These are phyloP conservation scores for Penicillium sp. DNA, from an alignment of 2,329 filamentous ascomycete genomes.

Conservation along the genomic window DNA sequence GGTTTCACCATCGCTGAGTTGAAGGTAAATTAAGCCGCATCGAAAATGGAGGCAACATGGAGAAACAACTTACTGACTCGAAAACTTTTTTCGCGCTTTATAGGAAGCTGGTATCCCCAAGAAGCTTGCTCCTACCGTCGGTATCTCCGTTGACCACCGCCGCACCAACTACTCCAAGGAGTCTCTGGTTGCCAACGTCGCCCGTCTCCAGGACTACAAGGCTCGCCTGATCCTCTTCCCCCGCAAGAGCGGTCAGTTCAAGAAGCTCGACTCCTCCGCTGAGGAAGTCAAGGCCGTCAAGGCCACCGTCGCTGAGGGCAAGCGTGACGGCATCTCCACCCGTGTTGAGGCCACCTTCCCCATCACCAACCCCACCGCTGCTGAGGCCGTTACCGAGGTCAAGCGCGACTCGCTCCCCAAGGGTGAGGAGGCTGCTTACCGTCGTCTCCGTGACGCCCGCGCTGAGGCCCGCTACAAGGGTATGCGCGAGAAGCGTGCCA, in stretches of 20 bases:
- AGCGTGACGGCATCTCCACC: constrained; percentile 54
- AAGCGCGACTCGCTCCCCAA: constrained; percentile 78
- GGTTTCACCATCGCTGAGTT: constrained; percentile 97
- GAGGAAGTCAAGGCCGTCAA: constrained; percentile 74
- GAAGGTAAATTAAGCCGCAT: constrained; percentile 67
- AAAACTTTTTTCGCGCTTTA: constrained; percentile 25
- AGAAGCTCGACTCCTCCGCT: constrained; percentile 85
- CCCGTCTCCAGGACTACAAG: constrained; percentile 97
- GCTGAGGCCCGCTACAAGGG: constrained; percentile 78
- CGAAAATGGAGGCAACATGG: neutral
- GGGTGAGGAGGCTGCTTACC: constrained; percentile 82
- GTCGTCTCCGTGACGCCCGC: constrained; percentile 78
- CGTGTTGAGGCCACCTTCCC: constrained; percentile 64
- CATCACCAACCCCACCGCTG: constrained; percentile 62
- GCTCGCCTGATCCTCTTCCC: constrained; percentile 96
- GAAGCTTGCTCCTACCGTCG: constrained; percentile 91
- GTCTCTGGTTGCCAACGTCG: constrained; percentile 90
- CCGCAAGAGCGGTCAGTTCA: constrained; percentile 88
- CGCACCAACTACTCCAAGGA: constrained; percentile 97
- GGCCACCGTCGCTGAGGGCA: constrained; percentile 52
- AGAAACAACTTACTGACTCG: constrained; percentile 9
- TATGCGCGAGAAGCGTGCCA: constrained; percentile 87
- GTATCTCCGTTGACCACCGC: constrained; percentile 94
- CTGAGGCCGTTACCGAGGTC: constrained; percentile 69
- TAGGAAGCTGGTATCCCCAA: constrained; percentile 94